A percentile compares a stretch with the other conserved stretches of the same genome.
Conservation (phyloP, 495 filamentous ascomycete species). For the Tuber brumale region DNA sequence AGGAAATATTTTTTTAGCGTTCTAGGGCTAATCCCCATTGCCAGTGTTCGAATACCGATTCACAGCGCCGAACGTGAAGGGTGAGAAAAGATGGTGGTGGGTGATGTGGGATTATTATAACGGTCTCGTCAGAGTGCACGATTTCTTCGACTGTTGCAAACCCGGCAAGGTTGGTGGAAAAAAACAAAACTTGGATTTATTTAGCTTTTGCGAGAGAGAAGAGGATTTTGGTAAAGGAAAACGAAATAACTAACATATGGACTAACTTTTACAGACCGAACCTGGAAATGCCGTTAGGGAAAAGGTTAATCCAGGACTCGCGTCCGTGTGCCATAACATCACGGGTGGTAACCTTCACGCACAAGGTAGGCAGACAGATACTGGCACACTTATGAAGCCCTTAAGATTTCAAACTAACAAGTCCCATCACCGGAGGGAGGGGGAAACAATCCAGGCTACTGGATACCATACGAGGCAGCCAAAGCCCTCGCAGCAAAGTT, state of each 20-base stretch:
- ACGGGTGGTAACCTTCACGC: slow-evolving; percentile 83
- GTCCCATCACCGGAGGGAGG: background rate
- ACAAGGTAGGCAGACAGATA: slow-evolving; percentile 59
- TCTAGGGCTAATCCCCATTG: slow-evolving; percentile 20
- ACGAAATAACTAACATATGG: background rate
- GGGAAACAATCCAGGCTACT: slow-evolving; percentile 62
- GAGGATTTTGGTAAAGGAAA: background rate
- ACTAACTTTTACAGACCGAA: slow-evolving; percentile 25
- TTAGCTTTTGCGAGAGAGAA: background rate
- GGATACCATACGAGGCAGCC: slow-evolving; percentile 86
- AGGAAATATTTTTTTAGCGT: slow-evolving; percentile 14
- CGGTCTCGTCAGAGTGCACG: slow-evolving; percentile 89
- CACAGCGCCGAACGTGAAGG: slow-evolving; percentile 51
- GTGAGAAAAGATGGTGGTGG: slow-evolving; percentile 58
- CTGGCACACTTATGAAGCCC: background rate
- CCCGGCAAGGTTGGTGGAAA: slow-evolving; percentile 65
- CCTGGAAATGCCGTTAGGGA: slow-evolving; percentile 78
- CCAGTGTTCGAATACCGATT: slow-evolving; percentile 94
- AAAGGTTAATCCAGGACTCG: slow-evolving; percentile 69
- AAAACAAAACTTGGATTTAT: background rate
- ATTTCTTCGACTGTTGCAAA: slow-evolving; percentile 83
- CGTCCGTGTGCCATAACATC: slow-evolving; percentile 83
- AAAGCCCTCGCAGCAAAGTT: slow-evolving; percentile 79
- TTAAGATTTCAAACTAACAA: slow-evolving; percentile 8
- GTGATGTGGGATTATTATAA: slow-evolving; percentile 98